Percentiles rank a stretch among this genome's conserved stretches.
Conservation (phyloP, 2,329 filamentous ascomycete genomes). For the Talaromyces amestolkiae region DNA sequence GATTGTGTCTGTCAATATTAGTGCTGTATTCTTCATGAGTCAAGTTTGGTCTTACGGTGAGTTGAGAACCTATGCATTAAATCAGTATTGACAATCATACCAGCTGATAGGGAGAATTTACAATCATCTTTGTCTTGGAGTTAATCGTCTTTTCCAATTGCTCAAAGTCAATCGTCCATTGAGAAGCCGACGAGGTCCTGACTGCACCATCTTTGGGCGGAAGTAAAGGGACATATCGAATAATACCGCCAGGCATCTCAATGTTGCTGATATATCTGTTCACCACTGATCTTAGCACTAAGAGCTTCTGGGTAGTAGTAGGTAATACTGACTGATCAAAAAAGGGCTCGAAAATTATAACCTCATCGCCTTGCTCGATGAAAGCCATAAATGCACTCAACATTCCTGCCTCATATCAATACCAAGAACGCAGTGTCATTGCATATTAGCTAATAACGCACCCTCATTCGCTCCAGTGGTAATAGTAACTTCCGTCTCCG, state of each 20-base stretch:
- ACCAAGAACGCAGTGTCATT: not conserved
- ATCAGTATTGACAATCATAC: not conserved
- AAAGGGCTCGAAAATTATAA: slow-evolving; percentile 97
- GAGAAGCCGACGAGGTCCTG: slow-evolving; percentile 76
- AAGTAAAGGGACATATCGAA: slow-evolving; percentile 92
- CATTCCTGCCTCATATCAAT: slow-evolving; percentile 60
- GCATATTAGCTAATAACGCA: slow-evolving; percentile 21
- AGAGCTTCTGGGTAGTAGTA: slow-evolving; percentile 22
- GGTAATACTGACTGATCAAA: slow-evolving; percentile 76
- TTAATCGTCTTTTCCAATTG: slow-evolving; percentile 80
- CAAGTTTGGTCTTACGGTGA: slow-evolving; percentile 43
- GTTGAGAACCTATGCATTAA: slow-evolving; percentile 44
- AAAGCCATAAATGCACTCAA: slow-evolving; percentile 97
- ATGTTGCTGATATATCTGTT: slow-evolving; percentile 89
- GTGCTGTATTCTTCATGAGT: not conserved
- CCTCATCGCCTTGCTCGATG: slow-evolving; percentile 89
- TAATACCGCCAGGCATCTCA: slow-evolving; percentile 93
- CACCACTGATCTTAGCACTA: not conserved
- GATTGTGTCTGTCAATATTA: slow-evolving; percentile 66
- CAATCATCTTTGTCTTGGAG: slow-evolving; percentile 90
- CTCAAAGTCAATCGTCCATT: slow-evolving; percentile 84
- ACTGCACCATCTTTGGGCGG: slow-evolving; percentile 77
- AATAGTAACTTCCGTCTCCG: slow-evolving; percentile 89
- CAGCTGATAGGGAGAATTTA: slow-evolving; percentile 50
- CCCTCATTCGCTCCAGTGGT: slow-evolving; percentile 66